A percentile compares a stretch with the other conserved stretches of the same genome.
Conservation (phyloP, 208 protist species). For the Histomonas meleagridis region DNA sequence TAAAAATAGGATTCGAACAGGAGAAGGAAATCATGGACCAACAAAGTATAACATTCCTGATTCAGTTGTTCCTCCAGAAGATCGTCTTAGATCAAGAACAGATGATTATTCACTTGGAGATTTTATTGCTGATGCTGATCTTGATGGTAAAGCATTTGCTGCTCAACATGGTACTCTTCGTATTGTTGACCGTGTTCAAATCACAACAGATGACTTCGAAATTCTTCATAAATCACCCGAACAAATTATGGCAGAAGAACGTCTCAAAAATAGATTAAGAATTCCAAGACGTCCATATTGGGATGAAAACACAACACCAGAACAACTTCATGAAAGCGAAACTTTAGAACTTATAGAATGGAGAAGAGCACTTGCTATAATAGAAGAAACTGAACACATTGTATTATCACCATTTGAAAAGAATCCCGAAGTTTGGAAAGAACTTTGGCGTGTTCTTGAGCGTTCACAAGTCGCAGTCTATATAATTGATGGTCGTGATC, state of each 20-base stretch:
- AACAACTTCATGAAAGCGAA: neutral
- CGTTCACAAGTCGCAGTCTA: neutral
- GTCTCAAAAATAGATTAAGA: neutral
- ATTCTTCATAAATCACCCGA: neutral
- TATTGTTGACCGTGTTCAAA: neutral
- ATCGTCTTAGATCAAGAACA: neutral
- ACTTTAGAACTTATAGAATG: conserved; percentile 28
- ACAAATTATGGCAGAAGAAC: neutral
- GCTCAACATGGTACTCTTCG: neutral
- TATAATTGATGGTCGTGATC: conserved; percentile 21
- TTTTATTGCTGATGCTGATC: neutral
- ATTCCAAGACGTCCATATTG: conserved; percentile 32
- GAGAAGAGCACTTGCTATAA: neutral
- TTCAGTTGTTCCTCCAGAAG: neutral
- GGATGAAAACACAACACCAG: conserved; percentile 34
- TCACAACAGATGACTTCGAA: neutral
- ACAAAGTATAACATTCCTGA: neutral
- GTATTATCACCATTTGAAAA: conserved; percentile 37
- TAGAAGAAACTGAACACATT: neutral
- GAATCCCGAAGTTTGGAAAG: conserved; percentile 28
- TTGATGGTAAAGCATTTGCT: neutral
- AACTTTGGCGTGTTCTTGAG: conserved; percentile 30
- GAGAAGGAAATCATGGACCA: conserved; percentile 28
- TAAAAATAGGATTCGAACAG: neutral
- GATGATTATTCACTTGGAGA: conserved; percentile 28